Evolutionary conservation across 2,329 filamentous ascomycete genomes (phyloP).

Genomic region (Byssothecium circinans): DNA sequence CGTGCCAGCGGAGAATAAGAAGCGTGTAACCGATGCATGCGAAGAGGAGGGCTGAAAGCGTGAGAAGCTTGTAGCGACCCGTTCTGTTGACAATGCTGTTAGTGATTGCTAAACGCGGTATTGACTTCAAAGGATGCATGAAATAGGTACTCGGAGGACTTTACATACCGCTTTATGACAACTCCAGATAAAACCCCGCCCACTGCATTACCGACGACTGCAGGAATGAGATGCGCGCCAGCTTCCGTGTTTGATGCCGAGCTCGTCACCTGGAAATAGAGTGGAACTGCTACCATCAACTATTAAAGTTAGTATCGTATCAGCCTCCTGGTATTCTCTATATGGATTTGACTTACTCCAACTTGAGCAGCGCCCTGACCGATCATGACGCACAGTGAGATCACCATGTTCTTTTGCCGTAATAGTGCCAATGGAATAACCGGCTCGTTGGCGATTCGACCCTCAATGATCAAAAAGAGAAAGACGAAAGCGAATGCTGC

Average conservation of each 20-base stretch:
- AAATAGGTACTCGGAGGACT: neutral
- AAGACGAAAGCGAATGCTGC: slow-evolving; percentile 26
- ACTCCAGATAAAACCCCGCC: slow-evolving; percentile 64
- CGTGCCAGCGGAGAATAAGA: slow-evolving; percentile 32
- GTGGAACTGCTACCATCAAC: slow-evolving; percentile 66
- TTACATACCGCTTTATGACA: slow-evolving; percentile 2
- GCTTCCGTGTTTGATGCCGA: slow-evolving; percentile 61
- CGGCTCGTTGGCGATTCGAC: slow-evolving; percentile 54
- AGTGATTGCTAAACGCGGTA: too few relatives aligned
- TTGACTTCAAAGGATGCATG: too few relatives aligned
- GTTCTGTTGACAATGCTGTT: slow-evolving; percentile 8
- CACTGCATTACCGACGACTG: slow-evolving; percentile 67
- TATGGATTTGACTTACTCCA: slow-evolving; percentile 45
- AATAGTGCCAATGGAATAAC: slow-evolving; percentile 62
- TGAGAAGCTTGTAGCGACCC: slow-evolving; percentile 30
- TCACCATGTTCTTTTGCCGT: slow-evolving; percentile 54
- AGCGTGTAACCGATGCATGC: slow-evolving; percentile 25
- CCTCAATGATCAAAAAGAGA: slow-evolving; percentile 42
- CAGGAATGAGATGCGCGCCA: slow-evolving; percentile 64
- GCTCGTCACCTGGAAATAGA: slow-evolving; percentile 70
- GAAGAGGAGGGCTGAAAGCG: slow-evolving; percentile 19
- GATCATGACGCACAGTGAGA: slow-evolving; percentile 56
- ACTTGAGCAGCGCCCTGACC: slow-evolving; percentile 62
- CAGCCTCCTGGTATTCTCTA: neutral
- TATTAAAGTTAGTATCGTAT: slow-evolving; percentile 20